Base-by-base conservation (phyloP, 108 stramenopile genomes). In the Pseudonitzschia multistriata region DNA sequence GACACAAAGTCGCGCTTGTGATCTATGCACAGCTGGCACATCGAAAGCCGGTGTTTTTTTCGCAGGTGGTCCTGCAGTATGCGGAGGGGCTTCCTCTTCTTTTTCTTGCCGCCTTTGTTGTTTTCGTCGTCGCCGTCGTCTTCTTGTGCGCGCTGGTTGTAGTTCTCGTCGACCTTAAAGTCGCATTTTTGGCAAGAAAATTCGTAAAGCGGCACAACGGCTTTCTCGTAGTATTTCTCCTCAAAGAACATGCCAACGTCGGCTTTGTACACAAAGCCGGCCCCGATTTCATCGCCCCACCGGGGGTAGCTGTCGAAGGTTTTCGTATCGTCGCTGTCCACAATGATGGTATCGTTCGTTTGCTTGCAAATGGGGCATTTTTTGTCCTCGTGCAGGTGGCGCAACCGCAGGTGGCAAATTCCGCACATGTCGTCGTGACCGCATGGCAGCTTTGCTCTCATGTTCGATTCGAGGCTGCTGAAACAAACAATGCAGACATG, bases 201-300 rank as follows among this genome's bases (percentile, higher is more conserved):
- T 33, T 79, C 81, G 72, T 89, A 90, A n/a, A 95, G 64, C 1
- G 86, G 80, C 37, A 68, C 47, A 15, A 92, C 75, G 17, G 84
- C 73, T 42, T 28, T 49, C 10, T 90, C 52, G 71, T 85, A 88
- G 66, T 87, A 85, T 1, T 50, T 66, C 19, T 33, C 49, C 11
- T 81, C 80, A 67, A 92, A 90, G 69, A 91, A 90, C 87, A 95
- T 91, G 33, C 88, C 88, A 33, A 83, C 84, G 52, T 91, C 88
- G 15, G 83, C 77, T 3, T 79, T 74, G 53, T 68, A 83, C n/a
- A 84, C 61, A 74, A 74, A 89, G 10, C 72, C 76, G 5, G 65
- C 53, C 1, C 84, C 81, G 35, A 85, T 53, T 25, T 88, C 87
- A 57, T 92, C 72, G 0, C 90, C 94, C 91, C 91, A 92, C 11